A percentile compares a stretch with the other conserved stretches of the same genome.
phyloP scores from a whole-genome alignment of 768 basidiomycete species.

The Sistotremastrum suecicum region DNA sequence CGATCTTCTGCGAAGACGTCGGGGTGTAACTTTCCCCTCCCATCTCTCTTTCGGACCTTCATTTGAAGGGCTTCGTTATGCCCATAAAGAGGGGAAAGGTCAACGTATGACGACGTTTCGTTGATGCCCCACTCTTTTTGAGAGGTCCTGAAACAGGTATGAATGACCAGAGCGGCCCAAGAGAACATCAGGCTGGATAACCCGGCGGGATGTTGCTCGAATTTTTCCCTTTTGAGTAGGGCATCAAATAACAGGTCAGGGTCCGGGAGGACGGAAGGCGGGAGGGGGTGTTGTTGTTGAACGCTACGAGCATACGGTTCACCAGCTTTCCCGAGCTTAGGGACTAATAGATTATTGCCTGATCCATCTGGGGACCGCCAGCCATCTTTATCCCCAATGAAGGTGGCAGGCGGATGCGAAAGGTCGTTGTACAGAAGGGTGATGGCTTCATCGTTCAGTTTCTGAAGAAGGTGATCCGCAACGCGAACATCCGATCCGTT shows the following conservation, averaged over 20 bases:
- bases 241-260: slow-evolving; percentile 71
- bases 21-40: slow-evolving; percentile 50
- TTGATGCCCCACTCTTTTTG: slow-evolving; percentile 56
- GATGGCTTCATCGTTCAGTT: slow-evolving; percentile 3
- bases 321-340: slow-evolving; percentile 65
- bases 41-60: slow-evolving; percentile 38
- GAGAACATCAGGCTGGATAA: slow-evolving; percentile 70
- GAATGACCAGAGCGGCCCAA: slow-evolving; percentile 73
- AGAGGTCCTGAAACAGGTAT: slow-evolving; percentile 71
- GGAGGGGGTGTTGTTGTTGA: slow-evolving; percentile 50
- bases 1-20: slow-evolving; percentile 74
- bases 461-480: slow-evolving; percentile 6
- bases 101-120: slow-evolving; percentile 78
- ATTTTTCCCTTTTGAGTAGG: slow-evolving; percentile 61
- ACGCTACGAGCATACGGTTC: slow-evolving; percentile 77
- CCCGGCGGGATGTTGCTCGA: slow-evolving; percentile 62
- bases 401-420: slow-evolving; percentile 62
- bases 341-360: slow-evolving; percentile 54
- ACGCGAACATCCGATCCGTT: slow-evolving; percentile 1
- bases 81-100: slow-evolving; percentile 74
- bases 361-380: slow-evolving; percentile 71
- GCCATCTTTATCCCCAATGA: slow-evolving; percentile 43
- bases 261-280: slow-evolving; percentile 60
- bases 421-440: slow-evolving; percentile 58
- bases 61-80: slow-evolving; percentile 48